Base-by-base conservation (phyloP, 1,284 basidiomycete species). In the Marasmius sp. region DNA sequence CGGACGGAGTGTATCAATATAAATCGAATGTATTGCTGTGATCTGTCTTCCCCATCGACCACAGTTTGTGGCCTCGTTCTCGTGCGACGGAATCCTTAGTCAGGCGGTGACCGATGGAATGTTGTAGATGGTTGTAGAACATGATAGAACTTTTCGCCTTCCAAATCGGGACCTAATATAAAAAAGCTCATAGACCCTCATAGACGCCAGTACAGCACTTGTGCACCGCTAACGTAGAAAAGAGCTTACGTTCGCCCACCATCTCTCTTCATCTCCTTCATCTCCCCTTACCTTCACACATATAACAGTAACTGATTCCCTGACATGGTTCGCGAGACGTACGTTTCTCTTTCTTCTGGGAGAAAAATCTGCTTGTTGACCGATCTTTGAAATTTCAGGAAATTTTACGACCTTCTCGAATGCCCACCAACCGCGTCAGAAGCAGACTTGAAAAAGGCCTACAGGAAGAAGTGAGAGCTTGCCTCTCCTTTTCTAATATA, bases 391-490 rank as follows among this genome's bases (percentile, higher is more conserved):
- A 16, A 45, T 36, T 59, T 18, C 69, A 94, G 93, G 72, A 93
- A 94, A 87, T 94, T 86, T 79, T 95, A 95, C 79, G 92, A 95
- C 79, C 84, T 96, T 66, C 85, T 95, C 51, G 92, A 94, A 67
- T 92, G 91, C 47, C 69, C 85, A n/a, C 85, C 91, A 61, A 83
- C 84, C 68, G 94, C 91, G 57, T 87, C 87, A 57, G 91, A 95
- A 65, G 75, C 83, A 62, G 92, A 95, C 66, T 86, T 97, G 75
- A 97, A 95, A 83, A 96, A 96, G 78, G 94, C 94, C 37, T 97
- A 96, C 80, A 86, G 94, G 67, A 95, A 96, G 81, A 94, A 94
- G 94, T 95, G 69, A 57, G 76, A 65, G 8, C 49, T 51, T 48
- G 45, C 61, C 41, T 34, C 56, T 51, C 20, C 55, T 54, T 64